Evolutionary conservation across 164 flowering plant species (phyloP).

Genomic region (Berberis vulgaris): DNA sequence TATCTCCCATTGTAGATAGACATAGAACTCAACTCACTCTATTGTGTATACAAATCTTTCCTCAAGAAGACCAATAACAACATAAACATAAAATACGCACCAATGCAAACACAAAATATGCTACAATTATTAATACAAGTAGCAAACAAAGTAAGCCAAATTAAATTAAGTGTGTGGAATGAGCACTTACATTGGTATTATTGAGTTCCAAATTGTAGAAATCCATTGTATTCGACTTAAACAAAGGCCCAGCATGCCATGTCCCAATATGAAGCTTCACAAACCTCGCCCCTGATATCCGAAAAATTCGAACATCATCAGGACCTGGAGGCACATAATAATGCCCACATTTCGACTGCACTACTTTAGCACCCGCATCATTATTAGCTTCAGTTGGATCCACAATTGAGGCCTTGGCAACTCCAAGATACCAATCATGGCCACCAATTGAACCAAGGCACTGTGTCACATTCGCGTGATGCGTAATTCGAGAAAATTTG

Average conservation of each 20-base stretch:
- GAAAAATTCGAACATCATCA: constrained; percentile 57
- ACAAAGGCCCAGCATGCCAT: constrained; percentile 97
- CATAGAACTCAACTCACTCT: no score
- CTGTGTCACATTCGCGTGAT: constrained; percentile 71
- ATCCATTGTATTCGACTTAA: constrained; percentile 47
- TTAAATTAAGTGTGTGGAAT: background rate
- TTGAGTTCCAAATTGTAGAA: constrained; percentile 86
- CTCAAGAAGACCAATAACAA: no score
- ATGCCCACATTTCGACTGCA: constrained; percentile 20
- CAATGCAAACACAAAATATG: no score
- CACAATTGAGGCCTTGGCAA: constrained; percentile 68
- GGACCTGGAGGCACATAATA: constrained; percentile 28
- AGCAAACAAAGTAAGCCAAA: no score
- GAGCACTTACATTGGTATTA: constrained; percentile 72
- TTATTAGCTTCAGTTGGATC: constrained; percentile 15
- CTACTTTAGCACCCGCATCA: constrained; percentile 12
- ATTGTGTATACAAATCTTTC: no score
- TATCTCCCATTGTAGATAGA: no score
- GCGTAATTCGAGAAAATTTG: constrained; percentile 57
- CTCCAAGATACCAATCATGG: constrained; percentile 81
- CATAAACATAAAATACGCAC: no score
- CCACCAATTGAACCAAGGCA: constrained; percentile 5
- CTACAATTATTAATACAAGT: no score
- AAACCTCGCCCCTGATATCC: constrained; percentile 65
- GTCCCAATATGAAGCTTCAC: constrained; percentile 81